Conservation (phyloP, 2,329 filamentous ascomycete species). For the Exophiala sp. region DNA sequence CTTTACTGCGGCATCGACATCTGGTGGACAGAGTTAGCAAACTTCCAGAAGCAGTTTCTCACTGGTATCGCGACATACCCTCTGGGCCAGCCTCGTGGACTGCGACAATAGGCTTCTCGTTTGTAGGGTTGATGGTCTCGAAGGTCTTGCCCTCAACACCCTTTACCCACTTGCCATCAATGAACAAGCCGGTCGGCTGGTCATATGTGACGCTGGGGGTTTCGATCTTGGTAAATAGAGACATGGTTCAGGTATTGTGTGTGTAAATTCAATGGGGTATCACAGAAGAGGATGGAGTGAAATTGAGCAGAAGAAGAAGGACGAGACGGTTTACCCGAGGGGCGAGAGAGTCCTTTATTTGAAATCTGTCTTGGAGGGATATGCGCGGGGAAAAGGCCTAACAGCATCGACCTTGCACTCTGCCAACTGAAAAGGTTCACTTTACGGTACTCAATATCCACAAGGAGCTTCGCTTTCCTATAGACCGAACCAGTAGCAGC, state of each 20-base stretch:
- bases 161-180: conserved; percentile 83
- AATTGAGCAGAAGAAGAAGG: conserved; percentile 33
- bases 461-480: conserved; percentile 25
- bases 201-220: conserved; percentile 41
- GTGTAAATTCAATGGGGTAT: conserved; percentile 14
- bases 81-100: conserved; percentile 85
- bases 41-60: background rate
- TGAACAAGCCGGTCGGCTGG: conserved; percentile 42
- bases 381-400: conserved; percentile 24
- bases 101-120: conserved; percentile 77
- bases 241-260: conserved; percentile 32
- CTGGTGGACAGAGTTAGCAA: conserved; percentile 14
- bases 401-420: background rate
- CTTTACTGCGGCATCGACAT: conserved; percentile 69
- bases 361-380: conserved; percentile 7
- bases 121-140: conserved; percentile 84
- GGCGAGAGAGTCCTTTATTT: conserved; percentile 23
- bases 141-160: conserved; percentile 83
- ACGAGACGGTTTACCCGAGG: conserved; percentile 30
- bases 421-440: background rate
- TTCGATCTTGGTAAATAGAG: conserved; percentile 38
- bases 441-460: conserved; percentile 2
- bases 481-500: conserved; percentile 25
- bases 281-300: conserved; percentile 9
- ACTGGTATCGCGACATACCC: conserved; percentile 56